These are phyloP conservation scores for Chrysopogon serrulatus DNA, from an alignment of 176 grass and related monocot genomes.

Conservation along the genomic window DNA sequence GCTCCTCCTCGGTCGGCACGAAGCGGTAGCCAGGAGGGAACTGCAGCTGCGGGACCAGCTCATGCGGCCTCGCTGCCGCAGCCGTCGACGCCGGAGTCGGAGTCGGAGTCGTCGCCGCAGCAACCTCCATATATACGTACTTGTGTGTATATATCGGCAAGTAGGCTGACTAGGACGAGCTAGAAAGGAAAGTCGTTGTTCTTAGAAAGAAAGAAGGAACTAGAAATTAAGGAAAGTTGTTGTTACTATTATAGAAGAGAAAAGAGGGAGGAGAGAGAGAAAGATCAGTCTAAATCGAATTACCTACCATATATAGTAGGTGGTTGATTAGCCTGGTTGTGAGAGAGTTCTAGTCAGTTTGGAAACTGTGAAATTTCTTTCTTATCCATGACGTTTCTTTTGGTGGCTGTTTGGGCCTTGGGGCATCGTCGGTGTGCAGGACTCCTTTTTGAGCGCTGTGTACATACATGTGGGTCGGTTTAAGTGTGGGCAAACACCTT, in stretches of 20 bases:
- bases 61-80: neutral
- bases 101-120: neutral
- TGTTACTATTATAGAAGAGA: neutral
- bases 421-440: no score
- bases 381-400: no score
- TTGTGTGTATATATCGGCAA: neutral
- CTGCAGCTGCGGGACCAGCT: slow-evolving; percentile 18
- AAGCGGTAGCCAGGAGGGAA: slow-evolving; percentile 16
- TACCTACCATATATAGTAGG: neutral
- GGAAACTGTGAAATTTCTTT: no score
- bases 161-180: no score
- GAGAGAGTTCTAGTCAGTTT: neutral
- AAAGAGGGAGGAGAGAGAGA: neutral
- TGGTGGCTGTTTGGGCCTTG: no score
- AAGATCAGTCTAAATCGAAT: neutral
- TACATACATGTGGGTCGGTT: no score
- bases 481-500: no score
- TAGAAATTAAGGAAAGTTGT: neutral
- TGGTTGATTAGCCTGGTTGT: neutral
- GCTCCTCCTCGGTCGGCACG: neutral
- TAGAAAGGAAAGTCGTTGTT: neutral
- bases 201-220: neutral
- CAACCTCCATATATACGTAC: neutral
- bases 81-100: no score
- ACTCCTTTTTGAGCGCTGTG: no score